These are phyloP conservation scores for Thielaviopsis euricoi DNA, from an alignment of 2,329 filamentous ascomycete genomes.

Conservation along the genomic window DNA sequence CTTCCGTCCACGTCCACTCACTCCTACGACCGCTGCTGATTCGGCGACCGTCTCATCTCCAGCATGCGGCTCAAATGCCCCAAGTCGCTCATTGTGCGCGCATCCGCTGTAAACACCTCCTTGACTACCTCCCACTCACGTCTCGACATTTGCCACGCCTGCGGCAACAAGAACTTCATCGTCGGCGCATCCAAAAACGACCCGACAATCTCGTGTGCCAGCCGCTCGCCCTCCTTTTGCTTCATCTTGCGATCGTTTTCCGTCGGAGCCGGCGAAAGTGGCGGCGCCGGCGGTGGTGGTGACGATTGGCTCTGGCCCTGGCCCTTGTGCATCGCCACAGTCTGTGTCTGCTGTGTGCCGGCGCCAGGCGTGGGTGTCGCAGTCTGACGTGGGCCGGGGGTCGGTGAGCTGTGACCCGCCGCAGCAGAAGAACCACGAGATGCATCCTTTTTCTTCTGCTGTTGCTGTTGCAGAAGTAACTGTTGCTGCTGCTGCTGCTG, in stretches of 20 bases:
- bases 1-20: too few species aligned
- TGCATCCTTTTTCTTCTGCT: not conserved
- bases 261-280: not conserved
- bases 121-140: constrained; percentile 60
- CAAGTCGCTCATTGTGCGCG: constrained; percentile 46
- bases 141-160: constrained; percentile 51
- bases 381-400: constrained; percentile 10
- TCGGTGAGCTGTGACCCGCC: not conserved
- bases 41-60: constrained; percentile 21
- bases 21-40: not conserved
- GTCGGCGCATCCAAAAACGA: constrained; percentile 45
- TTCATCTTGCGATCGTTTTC: constrained; percentile 8
- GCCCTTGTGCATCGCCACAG: not conserved
- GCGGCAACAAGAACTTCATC: constrained; percentile 51
- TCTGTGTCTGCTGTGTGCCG: constrained; percentile 17
- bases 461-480: not conserved
- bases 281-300: not conserved
- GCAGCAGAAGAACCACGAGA: not conserved
- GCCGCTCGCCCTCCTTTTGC: constrained; percentile 29
- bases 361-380: constrained; percentile 21
- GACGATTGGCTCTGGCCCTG: not conserved
- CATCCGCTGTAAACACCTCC: constrained; percentile 49
- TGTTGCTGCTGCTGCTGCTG: not conserved
- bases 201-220: constrained; percentile 49
- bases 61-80: constrained; percentile 37